Percentiles rank a stretch among this genome's conserved stretches.
phyloP scores from a whole-genome alignment of 441 rosid species.

The Geranium incanum region DNA sequence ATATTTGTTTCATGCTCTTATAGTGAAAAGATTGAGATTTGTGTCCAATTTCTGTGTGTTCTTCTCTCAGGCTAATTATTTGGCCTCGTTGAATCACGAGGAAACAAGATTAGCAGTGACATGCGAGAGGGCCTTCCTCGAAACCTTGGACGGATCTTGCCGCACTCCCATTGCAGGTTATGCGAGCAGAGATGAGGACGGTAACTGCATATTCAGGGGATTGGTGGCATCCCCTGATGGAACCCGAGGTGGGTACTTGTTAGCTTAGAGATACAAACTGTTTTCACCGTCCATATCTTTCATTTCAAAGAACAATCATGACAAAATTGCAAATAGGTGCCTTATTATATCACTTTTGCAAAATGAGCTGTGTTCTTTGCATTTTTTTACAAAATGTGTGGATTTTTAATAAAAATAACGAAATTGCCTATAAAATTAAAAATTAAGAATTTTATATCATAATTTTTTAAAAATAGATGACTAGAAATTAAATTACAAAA shows the following conservation, averaged over 20 bases:
- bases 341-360: no score
- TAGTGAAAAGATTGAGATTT: no score
- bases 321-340: no score
- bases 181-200: conserved; percentile 59
- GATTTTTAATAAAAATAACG: no score
- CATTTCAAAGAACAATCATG: not conserved
- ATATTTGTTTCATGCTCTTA: no score
- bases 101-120: conserved; percentile 81
- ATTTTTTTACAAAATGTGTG: no score
- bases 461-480: no score
- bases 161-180: conserved; percentile 98
- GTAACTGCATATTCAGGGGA: conserved; percentile 77
- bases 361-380: no score
- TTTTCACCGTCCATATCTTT: not conserved
- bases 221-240: conserved; percentile 95
- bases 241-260: conserved; percentile 44
- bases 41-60: not conserved
- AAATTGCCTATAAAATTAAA: no score
- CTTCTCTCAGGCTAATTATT: conserved; percentile 52
- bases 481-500: no score
- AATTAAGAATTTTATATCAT: no score
- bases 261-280: not conserved
- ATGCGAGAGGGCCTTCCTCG: conserved; percentile 86
- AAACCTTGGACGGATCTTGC: conserved; percentile 49
- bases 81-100: conserved; percentile 82